A percentile compares a stretch with the other conserved stretches of the same genome.
phyloP scores from a whole-genome alignment of 2,329 filamentous ascomycete genomes.

The Sporothrix phasma region DNA sequence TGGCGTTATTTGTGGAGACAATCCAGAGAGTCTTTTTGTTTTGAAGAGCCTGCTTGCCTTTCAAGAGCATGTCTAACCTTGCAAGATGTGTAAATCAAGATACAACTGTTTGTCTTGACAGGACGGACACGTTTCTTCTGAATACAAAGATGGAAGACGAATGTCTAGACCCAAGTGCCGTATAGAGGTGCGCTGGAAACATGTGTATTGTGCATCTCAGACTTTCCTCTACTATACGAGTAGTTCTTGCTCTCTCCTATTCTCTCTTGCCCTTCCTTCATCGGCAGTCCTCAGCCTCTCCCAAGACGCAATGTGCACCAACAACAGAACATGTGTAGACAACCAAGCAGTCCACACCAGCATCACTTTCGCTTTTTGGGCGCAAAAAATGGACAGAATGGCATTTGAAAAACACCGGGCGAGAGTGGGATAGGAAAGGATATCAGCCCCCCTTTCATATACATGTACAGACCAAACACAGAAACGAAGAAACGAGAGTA shows the following conservation, averaged over 20 bases:
- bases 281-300: no score
- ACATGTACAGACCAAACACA: background rate
- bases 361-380: background rate
- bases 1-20: no score
- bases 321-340: background rate
- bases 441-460: conserved; percentile 1
- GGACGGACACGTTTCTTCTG: no score
- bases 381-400: background rate
- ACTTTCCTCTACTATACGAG: background rate
- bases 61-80: background rate
- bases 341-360: background rate
- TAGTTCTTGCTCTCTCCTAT: no score
- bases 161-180: no score
- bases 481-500: background rate
- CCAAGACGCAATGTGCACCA: background rate
- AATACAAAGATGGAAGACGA: no score
- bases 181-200: no score
- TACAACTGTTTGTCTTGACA: no score
- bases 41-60: no score
- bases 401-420: background rate
- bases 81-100: background rate
- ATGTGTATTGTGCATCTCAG: no score
- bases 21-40: no score
- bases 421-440: background rate
- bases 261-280: no score